Conservation (phyloP, 1,284 basidiomycete genomes). For the Ganoderma meredithae region DNA sequence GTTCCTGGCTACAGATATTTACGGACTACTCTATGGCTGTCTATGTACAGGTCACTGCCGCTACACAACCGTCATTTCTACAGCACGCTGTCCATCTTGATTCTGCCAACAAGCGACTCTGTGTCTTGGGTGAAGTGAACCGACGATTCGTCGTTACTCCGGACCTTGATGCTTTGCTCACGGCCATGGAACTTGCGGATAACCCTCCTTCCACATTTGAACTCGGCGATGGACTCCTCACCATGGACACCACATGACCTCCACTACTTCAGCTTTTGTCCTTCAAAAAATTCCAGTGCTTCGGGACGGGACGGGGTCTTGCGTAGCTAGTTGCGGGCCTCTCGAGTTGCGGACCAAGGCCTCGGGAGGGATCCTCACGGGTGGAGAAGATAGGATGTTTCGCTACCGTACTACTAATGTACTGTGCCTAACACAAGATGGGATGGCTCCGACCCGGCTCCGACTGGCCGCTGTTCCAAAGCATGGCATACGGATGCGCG, state of each 20-base stretch:
- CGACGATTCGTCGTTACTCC: constrained; percentile 89
- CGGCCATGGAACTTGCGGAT: constrained; percentile 71
- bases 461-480: constrained; percentile 4
- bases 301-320: too few species aligned
- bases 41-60: constrained; percentile 73
- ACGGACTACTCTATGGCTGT: not conserved
- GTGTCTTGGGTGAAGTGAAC: constrained; percentile 86
- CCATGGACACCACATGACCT: constrained; percentile 56
- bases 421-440: constrained; percentile 27
- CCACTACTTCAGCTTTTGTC: not conserved
- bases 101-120: constrained; percentile 61
- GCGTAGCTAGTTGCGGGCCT: not conserved
- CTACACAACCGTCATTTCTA: constrained; percentile 88
- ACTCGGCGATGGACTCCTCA: constrained; percentile 58
- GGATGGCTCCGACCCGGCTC: constrained; percentile 9
- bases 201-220: constrained; percentile 40
- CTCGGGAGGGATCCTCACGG: constrained; percentile 4
- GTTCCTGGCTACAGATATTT: not conserved
- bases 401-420: constrained; percentile 31
- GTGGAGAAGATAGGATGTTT: constrained; percentile 20
- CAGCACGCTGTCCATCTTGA: constrained; percentile 89
- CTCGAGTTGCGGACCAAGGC: constrained; percentile 1
- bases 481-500: constrained; percentile 19
- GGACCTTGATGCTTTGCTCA: constrained; percentile 80
- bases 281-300: not conserved